These are phyloP conservation scores for Gossypium mustelinum DNA, from an alignment of 345 rosid species.

Conservation along the genomic window DNA sequence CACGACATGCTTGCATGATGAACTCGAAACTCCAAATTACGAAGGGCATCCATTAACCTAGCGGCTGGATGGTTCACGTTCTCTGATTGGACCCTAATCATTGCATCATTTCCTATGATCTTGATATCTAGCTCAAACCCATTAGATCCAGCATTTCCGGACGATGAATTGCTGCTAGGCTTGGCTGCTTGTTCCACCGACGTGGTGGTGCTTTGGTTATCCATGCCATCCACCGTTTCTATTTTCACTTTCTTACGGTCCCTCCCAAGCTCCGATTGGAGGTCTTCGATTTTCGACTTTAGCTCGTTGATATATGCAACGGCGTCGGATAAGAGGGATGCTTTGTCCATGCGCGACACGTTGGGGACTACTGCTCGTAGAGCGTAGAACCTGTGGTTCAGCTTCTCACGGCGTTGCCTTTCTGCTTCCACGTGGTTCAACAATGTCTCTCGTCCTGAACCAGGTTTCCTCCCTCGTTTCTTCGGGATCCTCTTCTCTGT, in stretches of 20 bases:
- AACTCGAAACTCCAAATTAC: constrained; percentile 52
- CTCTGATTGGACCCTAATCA: constrained; percentile 39
- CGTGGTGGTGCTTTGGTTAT: constrained; percentile 48
- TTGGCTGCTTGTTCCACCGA: constrained; percentile 33
- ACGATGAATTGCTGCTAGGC: constrained; percentile 9
- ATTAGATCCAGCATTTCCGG: background rate
- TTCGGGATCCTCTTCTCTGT: constrained; percentile 41
- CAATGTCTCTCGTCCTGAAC: constrained; percentile 40
- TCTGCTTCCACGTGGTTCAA: constrained; percentile 79
- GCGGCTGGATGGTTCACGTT: constrained; percentile 48
- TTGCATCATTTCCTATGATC: constrained; percentile 46
- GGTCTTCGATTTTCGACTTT: constrained; percentile 40
- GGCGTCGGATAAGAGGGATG: constrained; percentile 66
- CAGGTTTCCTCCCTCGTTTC: constrained; percentile 60
- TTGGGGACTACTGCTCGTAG: constrained; percentile 79
- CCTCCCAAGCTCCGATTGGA: constrained; percentile 41
- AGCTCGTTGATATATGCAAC: constrained; percentile 62
- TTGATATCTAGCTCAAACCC: constrained; percentile 42
- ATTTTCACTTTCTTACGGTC: constrained; percentile 41
- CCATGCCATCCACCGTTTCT: constrained; percentile 28
- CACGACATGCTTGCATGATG: constrained; percentile 58
- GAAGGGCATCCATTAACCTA: constrained; percentile 41
- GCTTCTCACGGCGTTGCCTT: constrained; percentile 81
- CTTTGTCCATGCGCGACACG: constrained; percentile 80
- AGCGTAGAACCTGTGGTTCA: constrained; percentile 76